Percentiles rank a stretch among this genome's conserved stretches.
phyloP scores from a whole-genome alignment of 306 rosid genomes.

The Erythrophleum fordii region DNA sequence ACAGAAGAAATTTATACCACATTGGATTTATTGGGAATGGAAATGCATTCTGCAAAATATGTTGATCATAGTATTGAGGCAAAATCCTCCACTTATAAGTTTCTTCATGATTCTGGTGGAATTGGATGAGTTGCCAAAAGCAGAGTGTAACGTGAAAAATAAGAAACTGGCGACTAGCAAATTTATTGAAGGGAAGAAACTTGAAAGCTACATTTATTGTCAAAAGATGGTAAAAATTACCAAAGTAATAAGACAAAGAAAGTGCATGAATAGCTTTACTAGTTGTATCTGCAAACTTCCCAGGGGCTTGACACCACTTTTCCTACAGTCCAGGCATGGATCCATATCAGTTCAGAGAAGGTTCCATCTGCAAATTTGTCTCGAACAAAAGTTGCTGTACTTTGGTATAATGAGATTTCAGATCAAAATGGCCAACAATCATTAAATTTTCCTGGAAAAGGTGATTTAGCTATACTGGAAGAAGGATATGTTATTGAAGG shows the following conservation, averaged over 20 bases:
- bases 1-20: conserved; percentile 55
- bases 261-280: not conserved
- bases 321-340: not conserved
- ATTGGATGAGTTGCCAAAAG: conserved; percentile 1
- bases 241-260: not conserved
- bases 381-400: not conserved
- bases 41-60: conserved; percentile 47
- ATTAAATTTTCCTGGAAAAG: not conserved
- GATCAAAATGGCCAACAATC: not conserved
- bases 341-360: not conserved
- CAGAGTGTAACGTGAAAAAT: not conserved
- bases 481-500: not conserved
- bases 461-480: not conserved
- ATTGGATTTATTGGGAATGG: conserved; percentile 59
- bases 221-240: not conserved
- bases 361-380: conserved; percentile 9
- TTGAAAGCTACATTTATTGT: not conserved
- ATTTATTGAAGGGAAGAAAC: not conserved
- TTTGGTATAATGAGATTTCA: not conserved
- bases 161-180: not conserved
- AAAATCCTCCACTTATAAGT: conserved; percentile 13
- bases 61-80: conserved; percentile 1
- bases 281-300: conserved; percentile 7
- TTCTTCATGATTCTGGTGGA: conserved; percentile 6
- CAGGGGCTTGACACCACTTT: not conserved